Base-by-base conservation (phyloP, 2,329 filamentous ascomycete species). In the Phialemoniopsis sp. region DNA sequence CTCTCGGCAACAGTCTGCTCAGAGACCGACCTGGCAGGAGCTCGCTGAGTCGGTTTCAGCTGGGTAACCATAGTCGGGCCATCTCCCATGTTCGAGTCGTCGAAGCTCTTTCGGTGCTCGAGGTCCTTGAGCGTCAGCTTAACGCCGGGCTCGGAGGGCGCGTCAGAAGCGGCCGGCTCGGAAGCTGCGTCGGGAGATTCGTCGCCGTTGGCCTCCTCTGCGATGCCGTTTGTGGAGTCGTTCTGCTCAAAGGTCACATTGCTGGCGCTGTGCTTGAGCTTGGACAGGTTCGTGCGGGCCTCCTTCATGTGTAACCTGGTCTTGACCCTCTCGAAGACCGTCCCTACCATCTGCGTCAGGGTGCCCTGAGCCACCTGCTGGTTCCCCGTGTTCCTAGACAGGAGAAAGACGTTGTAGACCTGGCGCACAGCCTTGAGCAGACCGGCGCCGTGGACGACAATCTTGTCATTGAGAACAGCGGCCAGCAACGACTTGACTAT, bases 361-460 rank as follows among this genome's bases (percentile, higher is more conserved):
- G 93, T 96, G 3, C 93, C 93, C 61, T 98, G 94, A 2, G 94
- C 94, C 36, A 97, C 88, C 62, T 95, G 90, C 68, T 98, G 93
- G 59, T 97, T 98, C 41, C 89, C 81, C 47, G 85, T 94, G 47
- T 85, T 95, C 58, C 93, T 89, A 49, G 91, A 97, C 37, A 97
- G 80, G 44, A 98, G 74, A 63, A 98, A 98, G 52, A 98, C 94
- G 68, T 98, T 98, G 73, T 98, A 98, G 42, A 96, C 95, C 63
- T 97, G 89, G 51, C 93, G 86, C 48, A 98, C 89, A 39, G 93
- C 91, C 69, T 98, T 98, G 48, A 98, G 74, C 46, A 98, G 75
- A 47, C 93, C 94, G 29, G 93, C 91, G 43, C 93, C 93, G 60
- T 98, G 93, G 3, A 98, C 94, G 32, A 98, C 89, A 48, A 97